Conservation (phyloP, 805 yeast genomes). For the Peterozyma xylosa region DNA sequence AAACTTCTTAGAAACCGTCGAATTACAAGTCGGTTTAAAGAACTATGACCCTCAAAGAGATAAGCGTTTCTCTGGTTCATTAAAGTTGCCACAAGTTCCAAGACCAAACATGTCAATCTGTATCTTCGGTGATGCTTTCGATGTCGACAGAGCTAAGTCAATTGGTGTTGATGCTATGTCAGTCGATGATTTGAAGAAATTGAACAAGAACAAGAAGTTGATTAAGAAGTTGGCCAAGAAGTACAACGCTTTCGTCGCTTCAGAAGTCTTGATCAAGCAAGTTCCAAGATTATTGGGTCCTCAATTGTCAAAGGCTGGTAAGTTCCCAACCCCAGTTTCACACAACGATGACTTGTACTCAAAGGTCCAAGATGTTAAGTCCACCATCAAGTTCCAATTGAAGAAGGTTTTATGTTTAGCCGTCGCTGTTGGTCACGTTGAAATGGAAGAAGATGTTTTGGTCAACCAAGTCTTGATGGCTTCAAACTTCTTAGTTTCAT, state of each 20-base stretch:
- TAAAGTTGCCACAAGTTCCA: slow-evolving; percentile 97
- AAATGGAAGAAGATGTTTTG: slow-evolving; percentile 94
- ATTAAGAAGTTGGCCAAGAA: slow-evolving; percentile 99
- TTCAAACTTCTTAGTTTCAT: slow-evolving; percentile 97
- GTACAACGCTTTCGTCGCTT: slow-evolving; percentile 99
- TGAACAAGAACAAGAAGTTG: slow-evolving; percentile 99
- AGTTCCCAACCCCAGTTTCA: slow-evolving; percentile 99
- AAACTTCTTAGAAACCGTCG: slow-evolving; percentile 99
- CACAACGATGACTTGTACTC: slow-evolving; percentile 96
- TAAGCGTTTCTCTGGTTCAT: slow-evolving; percentile 99
- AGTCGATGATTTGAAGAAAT: slow-evolving; percentile 98
- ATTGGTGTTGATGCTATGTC: slow-evolving; percentile 99
- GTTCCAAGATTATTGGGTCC: slow-evolving; percentile 99
- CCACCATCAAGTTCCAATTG: slow-evolving; percentile 99
- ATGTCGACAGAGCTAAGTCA: slow-evolving; percentile 99
- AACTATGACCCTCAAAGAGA: slow-evolving; percentile 99
- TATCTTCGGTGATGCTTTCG: slow-evolving; percentile 99
- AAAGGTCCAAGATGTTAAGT: slow-evolving; percentile 95
- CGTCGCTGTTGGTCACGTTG: slow-evolving; percentile 99
- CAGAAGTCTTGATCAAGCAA: slow-evolving; percentile 98
- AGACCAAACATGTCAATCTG: slow-evolving; percentile 99
- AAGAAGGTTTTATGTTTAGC: slow-evolving; percentile 99
- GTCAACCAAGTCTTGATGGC: slow-evolving; percentile 98
- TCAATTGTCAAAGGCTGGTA: slow-evolving; percentile 99
- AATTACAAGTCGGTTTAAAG: slow-evolving; percentile 98